Evolutionary conservation across 2,329 filamentous ascomycete species (phyloP).

Genomic region (Cladophialophora psammophila): DNA sequence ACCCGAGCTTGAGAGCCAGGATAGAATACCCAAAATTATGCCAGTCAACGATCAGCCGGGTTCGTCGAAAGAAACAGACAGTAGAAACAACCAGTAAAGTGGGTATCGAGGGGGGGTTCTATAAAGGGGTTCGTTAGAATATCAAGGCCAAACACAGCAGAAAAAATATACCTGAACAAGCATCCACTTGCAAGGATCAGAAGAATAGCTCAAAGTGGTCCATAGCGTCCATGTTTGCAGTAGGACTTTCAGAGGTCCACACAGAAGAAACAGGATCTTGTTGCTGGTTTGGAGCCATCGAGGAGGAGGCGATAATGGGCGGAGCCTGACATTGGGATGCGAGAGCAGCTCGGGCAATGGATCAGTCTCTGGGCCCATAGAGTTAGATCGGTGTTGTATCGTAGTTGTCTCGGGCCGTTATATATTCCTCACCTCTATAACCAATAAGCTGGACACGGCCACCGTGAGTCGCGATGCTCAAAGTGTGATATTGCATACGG

Average conservation of each 20-base stretch:
- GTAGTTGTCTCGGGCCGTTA: not conserved
- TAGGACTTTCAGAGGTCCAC: constrained; percentile 83
- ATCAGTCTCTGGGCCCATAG: constrained; percentile 69
- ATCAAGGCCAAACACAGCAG: constrained; percentile 24
- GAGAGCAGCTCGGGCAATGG: constrained; percentile 78
- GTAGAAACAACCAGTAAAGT: constrained; percentile 79
- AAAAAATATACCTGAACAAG: constrained; percentile 71
- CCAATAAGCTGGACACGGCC: constrained; percentile 84
- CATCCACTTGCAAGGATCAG: constrained; percentile 80
- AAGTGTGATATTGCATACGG: constrained; percentile 97
- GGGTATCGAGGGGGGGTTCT: constrained; percentile 95
- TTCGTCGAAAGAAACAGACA: constrained; percentile 78
- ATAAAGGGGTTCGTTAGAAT: constrained; percentile 35
- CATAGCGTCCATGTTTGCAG: constrained; percentile 80
- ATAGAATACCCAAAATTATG: constrained; percentile 99
- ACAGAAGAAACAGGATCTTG: constrained; percentile 76
- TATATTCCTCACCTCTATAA: constrained; percentile 70
- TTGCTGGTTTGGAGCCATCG: constrained; percentile 70
- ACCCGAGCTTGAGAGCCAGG: constrained; percentile 71
- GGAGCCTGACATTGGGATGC: constrained; percentile 73
- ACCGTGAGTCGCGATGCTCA: constrained; percentile 86
- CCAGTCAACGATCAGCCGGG: constrained; percentile 90
- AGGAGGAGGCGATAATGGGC: constrained; percentile 74
- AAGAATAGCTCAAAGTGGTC: constrained; percentile 73
- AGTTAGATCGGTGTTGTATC: constrained; percentile 20